phyloP scores from a whole-genome alignment of 139 green algal genomes.

The Gonium pectorale region DNA sequence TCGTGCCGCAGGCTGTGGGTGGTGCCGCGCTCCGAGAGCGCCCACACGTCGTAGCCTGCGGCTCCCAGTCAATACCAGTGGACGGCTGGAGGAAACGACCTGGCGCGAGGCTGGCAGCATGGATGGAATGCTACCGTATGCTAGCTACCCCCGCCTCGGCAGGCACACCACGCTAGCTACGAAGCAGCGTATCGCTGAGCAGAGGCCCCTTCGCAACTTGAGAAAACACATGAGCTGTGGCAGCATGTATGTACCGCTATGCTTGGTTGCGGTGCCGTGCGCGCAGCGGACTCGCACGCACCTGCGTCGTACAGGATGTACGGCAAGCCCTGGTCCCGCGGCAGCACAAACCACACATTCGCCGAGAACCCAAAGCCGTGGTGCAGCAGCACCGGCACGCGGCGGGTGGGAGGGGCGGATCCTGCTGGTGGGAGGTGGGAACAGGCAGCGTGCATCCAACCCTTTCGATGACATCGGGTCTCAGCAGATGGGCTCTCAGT shows the following conservation, averaged over 20 bases:
- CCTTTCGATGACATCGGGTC: no score
- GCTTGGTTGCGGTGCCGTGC: no score
- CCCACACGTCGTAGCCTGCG: conserved; percentile 32
- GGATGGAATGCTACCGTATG: no score
- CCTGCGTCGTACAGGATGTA: conserved; percentile 21
- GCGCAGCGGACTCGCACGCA: neutral
- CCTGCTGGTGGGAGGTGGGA: neutral
- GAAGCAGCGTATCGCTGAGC: no score
- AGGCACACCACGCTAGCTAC: no score
- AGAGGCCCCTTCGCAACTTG: no score
- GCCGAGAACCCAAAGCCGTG: conserved; percentile 7
- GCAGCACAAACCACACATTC: neutral
- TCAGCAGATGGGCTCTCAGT: neutral
- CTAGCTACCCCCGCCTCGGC: no score
- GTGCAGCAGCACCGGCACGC: neutral
- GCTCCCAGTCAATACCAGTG: no score
- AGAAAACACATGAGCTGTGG: no score
- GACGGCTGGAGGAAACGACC: no score
- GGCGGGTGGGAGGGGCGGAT: neutral
- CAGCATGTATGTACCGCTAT: no score
- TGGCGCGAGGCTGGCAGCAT: no score
- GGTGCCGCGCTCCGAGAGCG: conserved; percentile 2
- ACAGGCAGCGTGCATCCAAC: neutral
- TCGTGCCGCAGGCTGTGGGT: neutral
- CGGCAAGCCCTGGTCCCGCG: neutral